A percentile compares a stretch with the other conserved stretches of the same genome.
These are phyloP conservation scores for Phaeodactylum tricornutum DNA, from an alignment of 108 stramenopile species.

Conservation along the genomic window DNA sequence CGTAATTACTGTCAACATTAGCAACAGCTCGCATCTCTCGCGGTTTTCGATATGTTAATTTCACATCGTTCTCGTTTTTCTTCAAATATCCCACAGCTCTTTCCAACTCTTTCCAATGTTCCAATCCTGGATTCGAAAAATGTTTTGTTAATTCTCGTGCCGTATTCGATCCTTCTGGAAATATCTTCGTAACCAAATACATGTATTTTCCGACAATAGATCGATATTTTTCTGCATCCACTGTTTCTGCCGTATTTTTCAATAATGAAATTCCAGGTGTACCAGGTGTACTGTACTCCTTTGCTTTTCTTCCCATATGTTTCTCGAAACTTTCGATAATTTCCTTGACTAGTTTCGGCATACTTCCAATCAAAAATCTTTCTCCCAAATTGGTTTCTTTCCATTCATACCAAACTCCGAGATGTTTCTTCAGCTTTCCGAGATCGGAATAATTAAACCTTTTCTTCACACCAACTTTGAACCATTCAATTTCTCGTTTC, in stretches of 20 bases:
- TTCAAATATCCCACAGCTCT: conserved; percentile 8
- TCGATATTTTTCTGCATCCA: conserved; percentile 5
- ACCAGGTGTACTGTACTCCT: conserved; percentile 8
- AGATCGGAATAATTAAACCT: conserved; percentile 7
- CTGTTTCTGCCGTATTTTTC: neutral
- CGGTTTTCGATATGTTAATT: conserved; percentile 6
- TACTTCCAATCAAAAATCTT: neutral
- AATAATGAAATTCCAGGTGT: conserved; percentile 10
- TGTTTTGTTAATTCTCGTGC: conserved; percentile 3
- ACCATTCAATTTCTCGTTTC: conserved; percentile 1
- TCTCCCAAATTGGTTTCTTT: neutral
- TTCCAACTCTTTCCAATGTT: conserved; percentile 15
- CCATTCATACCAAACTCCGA: conserved; percentile 14
- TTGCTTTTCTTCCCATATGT: neutral
- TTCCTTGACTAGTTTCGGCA: conserved; percentile 1
- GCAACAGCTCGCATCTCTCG: neutral
- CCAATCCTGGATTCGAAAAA: conserved; percentile 1
- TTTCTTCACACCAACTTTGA: conserved; percentile 9
- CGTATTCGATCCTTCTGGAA: conserved; percentile 9
- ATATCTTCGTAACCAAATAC: conserved; percentile 6
- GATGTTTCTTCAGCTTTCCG: conserved; percentile 9
- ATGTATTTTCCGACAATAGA: conserved; percentile 9
- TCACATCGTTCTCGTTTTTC: neutral
- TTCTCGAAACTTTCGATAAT: neutral
- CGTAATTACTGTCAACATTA: conserved; percentile 8